A percentile compares a stretch with the other conserved stretches of the same genome.
Conservation (phyloP, 108 stramenopile species). For the Conticribra guillardii region DNA sequence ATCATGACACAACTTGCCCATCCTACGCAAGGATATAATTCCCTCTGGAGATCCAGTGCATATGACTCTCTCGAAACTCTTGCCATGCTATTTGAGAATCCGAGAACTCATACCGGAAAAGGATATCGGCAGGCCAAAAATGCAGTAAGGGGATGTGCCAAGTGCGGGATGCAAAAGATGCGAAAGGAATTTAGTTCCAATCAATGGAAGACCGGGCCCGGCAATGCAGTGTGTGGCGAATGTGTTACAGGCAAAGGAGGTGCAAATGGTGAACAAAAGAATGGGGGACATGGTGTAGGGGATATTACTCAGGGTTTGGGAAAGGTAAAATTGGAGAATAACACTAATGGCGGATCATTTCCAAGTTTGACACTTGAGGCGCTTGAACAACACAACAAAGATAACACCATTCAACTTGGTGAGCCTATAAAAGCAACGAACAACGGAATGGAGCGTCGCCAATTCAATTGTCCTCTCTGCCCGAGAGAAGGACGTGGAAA, state of each 20-base stretch:
- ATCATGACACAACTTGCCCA: constrained; percentile 44
- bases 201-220: constrained; percentile 44
- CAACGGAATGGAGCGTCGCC: constrained; percentile 44
- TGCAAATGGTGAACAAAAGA: not conserved
- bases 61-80: constrained; percentile 30
- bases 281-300: not conserved
- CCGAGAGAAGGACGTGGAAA: constrained; percentile 44
- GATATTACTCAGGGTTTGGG: not conserved
- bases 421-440: constrained; percentile 2
- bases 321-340: not conserved
- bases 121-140: constrained; percentile 26
- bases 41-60: constrained; percentile 36
- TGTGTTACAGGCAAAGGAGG: constrained; percentile 6
- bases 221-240: constrained; percentile 21
- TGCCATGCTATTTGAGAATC: constrained; percentile 34
- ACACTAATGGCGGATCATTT: not conserved
- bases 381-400: constrained; percentile 24
- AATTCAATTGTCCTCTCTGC: constrained; percentile 54
- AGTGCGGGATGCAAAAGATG: constrained; percentile 34
- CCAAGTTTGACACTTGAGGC: constrained; percentile 13
- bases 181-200: constrained; percentile 9
- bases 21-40: constrained; percentile 26
- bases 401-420: not conserved
- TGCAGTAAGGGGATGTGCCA: constrained; percentile 27
- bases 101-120: constrained; percentile 22